Evolutionary conservation across 2,329 filamentous ascomycete species (phyloP).

Genomic region (Penicillium sp.): DNA sequence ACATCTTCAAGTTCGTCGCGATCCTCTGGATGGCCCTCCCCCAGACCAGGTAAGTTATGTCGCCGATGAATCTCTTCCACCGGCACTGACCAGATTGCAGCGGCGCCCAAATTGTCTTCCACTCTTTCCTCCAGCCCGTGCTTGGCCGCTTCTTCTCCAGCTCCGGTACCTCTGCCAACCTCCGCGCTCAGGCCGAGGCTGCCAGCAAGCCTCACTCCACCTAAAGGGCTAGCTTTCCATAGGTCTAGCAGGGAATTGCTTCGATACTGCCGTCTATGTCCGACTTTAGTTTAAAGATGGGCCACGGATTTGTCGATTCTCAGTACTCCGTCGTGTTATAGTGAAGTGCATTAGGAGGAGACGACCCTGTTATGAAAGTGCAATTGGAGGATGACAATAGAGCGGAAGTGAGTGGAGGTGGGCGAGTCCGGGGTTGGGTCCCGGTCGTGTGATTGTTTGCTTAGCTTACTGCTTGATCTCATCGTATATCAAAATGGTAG

Average conservation of each 20-base stretch:
- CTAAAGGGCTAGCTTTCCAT: conserved; percentile 36
- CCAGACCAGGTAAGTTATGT: conserved; percentile 69
- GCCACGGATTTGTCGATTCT: conserved; percentile 22
- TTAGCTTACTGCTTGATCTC: conserved; percentile 6
- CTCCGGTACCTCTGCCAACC: conserved; percentile 74
- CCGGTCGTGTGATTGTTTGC: conserved; percentile 1
- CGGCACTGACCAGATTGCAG: conserved; percentile 44
- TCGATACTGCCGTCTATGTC: conserved; percentile 12
- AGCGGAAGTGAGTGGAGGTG: conserved; percentile 5
- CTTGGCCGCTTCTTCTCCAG: conserved; percentile 84
- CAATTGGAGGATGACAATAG: conserved; percentile 10
- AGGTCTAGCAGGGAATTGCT: conserved; percentile 19
- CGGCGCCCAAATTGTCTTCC: conserved; percentile 94
- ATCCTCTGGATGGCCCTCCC: conserved; percentile 97
- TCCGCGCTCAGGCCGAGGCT: conserved; percentile 81
- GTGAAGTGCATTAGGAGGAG: conserved; percentile 11
- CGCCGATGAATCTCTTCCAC: neutral
- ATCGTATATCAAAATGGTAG: conserved; percentile 10
- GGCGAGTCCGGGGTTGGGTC: conserved; percentile 6
- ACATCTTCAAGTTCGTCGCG: conserved; percentile 97
- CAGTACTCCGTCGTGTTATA: conserved; percentile 5
- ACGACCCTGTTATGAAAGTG: conserved; percentile 3
- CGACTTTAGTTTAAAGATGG: conserved; percentile 3
- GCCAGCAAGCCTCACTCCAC: conserved; percentile 59
- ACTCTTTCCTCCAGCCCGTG: conserved; percentile 86